Evolutionary conservation across 768 basidiomycete species (phyloP), one percentile per base, ranked within the genome.

Genomic region (Russula olivacea): DNA sequence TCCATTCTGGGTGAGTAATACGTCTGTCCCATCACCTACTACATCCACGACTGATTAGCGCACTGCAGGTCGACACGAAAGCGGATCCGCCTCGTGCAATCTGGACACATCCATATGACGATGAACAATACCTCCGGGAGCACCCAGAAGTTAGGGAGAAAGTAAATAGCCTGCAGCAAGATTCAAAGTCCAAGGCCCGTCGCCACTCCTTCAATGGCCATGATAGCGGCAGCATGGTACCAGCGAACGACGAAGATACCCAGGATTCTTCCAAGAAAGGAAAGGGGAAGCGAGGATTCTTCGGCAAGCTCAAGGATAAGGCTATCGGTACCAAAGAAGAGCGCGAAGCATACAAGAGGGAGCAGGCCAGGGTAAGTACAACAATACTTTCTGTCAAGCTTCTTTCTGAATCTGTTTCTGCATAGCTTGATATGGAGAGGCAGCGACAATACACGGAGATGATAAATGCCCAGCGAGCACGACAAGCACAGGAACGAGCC

Each of bases 31-130:
- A 1, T 25, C 48, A 40, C 25, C 10, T 54, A n/a, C n/a, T 32
- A 11, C 45, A 57, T 49, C 36, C 12, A 52, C 52, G 14, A 30
- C 38, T 63, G 21, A 58, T 49, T 41, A 10, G 30, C n/a, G 10
- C 19, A 34, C n/a, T 50, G 2, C 52, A 87, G 84, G 83, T 88
- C 19, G 85, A 90, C 64, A 88, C 86, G 0, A 76, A 73, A 61
- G 81, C 83, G 0, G 75, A 71, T 9, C 88, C 89, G 9, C 82
- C 86, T 1, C 81, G 88, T 0, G 78, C 83, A 0, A 88, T 83
- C 68, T 91, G 88, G 89, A 77, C 78, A 1, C 87, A 91, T 69
- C 88, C 89, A 1, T 82, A 82, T 61, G 85, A 89, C 60, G 87
- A 89, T 70, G 81, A 84, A 51, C 77, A 82, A 56, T 89, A 80